Conservation (phyloP, 2,329 filamentous ascomycete species). For the Stemphylium beticola region DNA sequence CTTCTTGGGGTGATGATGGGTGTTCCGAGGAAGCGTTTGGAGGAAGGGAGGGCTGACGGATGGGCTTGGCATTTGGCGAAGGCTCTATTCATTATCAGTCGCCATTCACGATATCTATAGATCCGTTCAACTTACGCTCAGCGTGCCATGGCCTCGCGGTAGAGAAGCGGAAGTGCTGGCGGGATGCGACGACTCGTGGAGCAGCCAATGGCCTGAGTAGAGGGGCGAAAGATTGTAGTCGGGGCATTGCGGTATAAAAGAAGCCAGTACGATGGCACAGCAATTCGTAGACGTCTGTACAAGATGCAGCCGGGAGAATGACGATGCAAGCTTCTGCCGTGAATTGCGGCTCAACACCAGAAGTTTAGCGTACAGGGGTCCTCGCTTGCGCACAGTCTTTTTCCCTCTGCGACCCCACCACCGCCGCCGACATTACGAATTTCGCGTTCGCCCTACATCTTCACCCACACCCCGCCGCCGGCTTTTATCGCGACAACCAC, state of each 20-base stretch:
- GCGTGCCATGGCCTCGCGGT: conserved; percentile 35
- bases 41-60: conserved; percentile 24
- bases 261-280: neutral
- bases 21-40: conserved; percentile 29
- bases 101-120: neutral
- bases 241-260: conserved; percentile 38
- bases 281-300: too few relatives aligned
- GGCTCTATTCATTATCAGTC: conserved; percentile 12
- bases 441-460: conserved; percentile 19
- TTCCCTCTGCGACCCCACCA: conserved; percentile 25
- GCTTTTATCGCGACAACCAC: conserved; percentile 18
- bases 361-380: conserved; percentile 45
- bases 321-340: conserved; percentile 12
- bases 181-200: conserved; percentile 45
- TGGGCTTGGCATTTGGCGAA: conserved; percentile 38
- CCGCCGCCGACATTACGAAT: conserved; percentile 21
- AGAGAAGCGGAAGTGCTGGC: conserved; percentile 52
- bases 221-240: conserved; percentile 43
- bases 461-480: conserved; percentile 12
- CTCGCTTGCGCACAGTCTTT: conserved; percentile 47
- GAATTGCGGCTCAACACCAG: conserved; percentile 39
- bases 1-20: conserved; percentile 42
- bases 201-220: conserved; percentile 51
- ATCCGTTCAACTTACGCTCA: conserved; percentile 30
- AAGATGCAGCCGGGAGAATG: neutral